Base-by-base conservation (phyloP, 2,329 filamentous ascomycete genomes). In the Alternaria infectoria region DNA sequence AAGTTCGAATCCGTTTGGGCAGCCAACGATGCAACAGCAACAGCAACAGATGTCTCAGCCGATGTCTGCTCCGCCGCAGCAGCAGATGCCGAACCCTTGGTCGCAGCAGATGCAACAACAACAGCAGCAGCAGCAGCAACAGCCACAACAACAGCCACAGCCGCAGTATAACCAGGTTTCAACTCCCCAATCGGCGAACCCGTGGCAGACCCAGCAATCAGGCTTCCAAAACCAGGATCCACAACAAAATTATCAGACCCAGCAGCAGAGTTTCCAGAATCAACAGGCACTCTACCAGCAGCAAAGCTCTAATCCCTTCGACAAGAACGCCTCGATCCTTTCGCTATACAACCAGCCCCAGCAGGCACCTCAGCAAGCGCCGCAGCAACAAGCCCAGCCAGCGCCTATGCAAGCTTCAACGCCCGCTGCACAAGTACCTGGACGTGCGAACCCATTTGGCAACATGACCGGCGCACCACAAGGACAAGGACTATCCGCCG, bases 261-360 rank as follows among this genome's bases (percentile, higher is more conserved):
- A 60, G 56, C 70, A 67, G 61, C 66, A 61, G 54, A 64, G 26
- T 28, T 67, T 61, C 44, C 66, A 64, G 30, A 66, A 49, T 55
- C 67, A 63, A 71, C 73, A 72, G 68, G 70, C 69, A 62, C 12
- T 63, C 45, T 67, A 56, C 72, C 79, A 67, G 32, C 72, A 61
- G 57, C 56, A 59, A 62, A 59, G 74, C 72, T 62, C 68, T n/a
- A 68, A 71, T 45, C 70, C 86, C 30, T 85, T 89, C 28, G 88
- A 93, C 72, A 94, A 91, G 67, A 88, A 87, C 11, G 50, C 61
- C 4, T 90, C 90, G 5, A 95, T 96, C 62, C 83, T 95, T 77
- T 90, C 92, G 6, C 80, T 96, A 11, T 95, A 92, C 79, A 89
- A 87, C 74, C 86, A 89, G 43, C 84, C 87, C 8, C 85, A 88